Conservation (phyloP, 345 rosid species). For the Rhodamnia rubescens region DNA sequence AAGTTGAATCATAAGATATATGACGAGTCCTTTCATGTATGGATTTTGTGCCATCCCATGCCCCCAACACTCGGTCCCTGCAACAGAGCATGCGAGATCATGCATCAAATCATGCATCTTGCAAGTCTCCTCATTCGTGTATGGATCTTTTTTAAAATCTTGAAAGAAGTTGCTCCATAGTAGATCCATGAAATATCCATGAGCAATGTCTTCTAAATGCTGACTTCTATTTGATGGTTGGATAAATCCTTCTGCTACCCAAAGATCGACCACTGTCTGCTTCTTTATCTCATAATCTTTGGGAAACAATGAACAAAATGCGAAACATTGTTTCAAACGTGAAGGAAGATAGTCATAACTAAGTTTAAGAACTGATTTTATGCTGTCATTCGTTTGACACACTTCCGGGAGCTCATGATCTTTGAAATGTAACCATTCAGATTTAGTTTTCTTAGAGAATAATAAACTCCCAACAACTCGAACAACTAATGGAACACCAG, state of each 20-base stretch:
- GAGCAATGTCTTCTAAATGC: slow-evolving; percentile 2
- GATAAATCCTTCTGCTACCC: slow-evolving; percentile 11
- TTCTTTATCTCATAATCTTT: neutral
- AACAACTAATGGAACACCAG: neutral
- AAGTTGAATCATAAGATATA: no score
- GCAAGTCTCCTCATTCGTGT: neutral
- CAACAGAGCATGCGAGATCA: slow-evolving; percentile 17
- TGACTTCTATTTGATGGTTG: neutral
- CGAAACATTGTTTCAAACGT: neutral
- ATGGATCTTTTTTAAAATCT: no score
- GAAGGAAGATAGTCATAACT: neutral
- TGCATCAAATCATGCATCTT: slow-evolving; percentile 17
- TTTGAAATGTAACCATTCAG: neutral
- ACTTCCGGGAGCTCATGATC: neutral
- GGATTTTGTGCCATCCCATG: neutral
- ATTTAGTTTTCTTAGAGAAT: neutral
- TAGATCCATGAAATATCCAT: slow-evolving; percentile 9
- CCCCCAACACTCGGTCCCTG: slow-evolving; percentile 2
- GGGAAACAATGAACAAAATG: slow-evolving; percentile 13
- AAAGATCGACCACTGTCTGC: neutral
- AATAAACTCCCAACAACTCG: neutral
- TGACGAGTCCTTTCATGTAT: neutral
- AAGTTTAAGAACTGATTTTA: no score
- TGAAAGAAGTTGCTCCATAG: neutral
- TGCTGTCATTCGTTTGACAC: neutral